Evolutionary conservation across 495 filamentous ascomycete species (phyloP).

Genomic region (Aspergillus olivimuriae): DNA sequence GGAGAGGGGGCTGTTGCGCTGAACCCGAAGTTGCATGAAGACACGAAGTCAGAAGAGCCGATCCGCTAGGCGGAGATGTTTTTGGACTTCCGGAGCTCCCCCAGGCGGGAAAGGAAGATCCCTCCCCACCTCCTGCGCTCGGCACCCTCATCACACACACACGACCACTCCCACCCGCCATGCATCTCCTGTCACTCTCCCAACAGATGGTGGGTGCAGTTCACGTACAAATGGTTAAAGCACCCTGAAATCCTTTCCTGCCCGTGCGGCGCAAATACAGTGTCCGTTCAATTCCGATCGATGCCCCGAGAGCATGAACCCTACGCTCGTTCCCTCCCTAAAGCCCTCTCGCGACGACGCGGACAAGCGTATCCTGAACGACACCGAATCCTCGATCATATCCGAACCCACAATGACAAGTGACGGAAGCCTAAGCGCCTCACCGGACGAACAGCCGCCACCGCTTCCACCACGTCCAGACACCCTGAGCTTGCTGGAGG

Average conservation of each 20-base stretch:
- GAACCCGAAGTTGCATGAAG: not conserved
- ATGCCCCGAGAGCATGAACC: slow-evolving; percentile 10
- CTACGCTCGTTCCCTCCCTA: too few relatives aligned
- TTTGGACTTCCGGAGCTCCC: slow-evolving; percentile 2
- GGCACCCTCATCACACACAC: not conserved
- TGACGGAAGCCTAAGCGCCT: slow-evolving; percentile 18
- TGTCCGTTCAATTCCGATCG: too few relatives aligned
- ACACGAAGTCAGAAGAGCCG: slow-evolving; percentile 23
- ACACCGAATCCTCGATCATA: slow-evolving; percentile 1
- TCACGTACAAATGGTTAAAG: not conserved
- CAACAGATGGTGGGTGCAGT: not conserved
- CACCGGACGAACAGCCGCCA: slow-evolving; percentile 42
- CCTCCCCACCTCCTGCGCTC: not conserved
- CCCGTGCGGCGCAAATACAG: too few relatives aligned
- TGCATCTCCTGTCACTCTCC: not conserved
- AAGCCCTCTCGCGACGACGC: too few relatives aligned
- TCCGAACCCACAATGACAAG: slow-evolving; percentile 3
- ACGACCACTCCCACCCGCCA: not conserved
- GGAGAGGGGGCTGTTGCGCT: not conserved
- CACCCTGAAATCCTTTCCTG: too few relatives aligned
- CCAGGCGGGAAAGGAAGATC: slow-evolving; percentile 3
- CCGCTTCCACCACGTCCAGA: slow-evolving; percentile 65
- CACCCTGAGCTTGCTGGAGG: slow-evolving; percentile 36
- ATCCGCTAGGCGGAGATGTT: slow-evolving; percentile 8
- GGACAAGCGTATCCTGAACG: too few relatives aligned